Conservation (phyloP, 2,329 filamentous ascomycete species). For the Cadophora malorum region DNA sequence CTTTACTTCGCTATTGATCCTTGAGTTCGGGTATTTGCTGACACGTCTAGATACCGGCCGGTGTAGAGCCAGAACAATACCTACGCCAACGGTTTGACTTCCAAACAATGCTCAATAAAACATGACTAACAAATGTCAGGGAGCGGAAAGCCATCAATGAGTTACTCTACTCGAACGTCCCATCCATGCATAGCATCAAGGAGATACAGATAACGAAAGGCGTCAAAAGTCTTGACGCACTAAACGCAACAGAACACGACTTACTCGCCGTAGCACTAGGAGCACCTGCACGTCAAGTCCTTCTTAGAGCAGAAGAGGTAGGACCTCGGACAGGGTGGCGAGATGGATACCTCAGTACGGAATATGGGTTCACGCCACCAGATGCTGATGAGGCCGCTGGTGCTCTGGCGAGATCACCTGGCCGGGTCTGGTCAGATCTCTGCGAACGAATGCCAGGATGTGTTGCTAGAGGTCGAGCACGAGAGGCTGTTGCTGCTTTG, state of each 20-base stretch:
- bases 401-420: slow-evolving; percentile 54
- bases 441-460: slow-evolving; percentile 61
- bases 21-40: slow-evolving; percentile 20
- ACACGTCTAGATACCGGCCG: slow-evolving; percentile 50
- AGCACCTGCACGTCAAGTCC: slow-evolving; percentile 60
- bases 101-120: slow-evolving; percentile 18
- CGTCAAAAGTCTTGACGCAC: slow-evolving; percentile 54
- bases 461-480: slow-evolving; percentile 55
- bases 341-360: slow-evolving; percentile 58
- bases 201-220: slow-evolving; percentile 53
- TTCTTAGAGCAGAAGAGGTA: slow-evolving; percentile 59
- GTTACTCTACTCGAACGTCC: slow-evolving; percentile 38
- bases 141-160: slow-evolving; percentile 50
- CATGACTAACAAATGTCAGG: slow-evolving; percentile 37
- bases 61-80: slow-evolving; percentile 54
- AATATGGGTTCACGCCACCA: slow-evolving; percentile 58
- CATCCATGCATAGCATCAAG: slow-evolving; percentile 49
- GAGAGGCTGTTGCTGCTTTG: slow-evolving; percentile 56
- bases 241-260: slow-evolving; percentile 56
- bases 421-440: slow-evolving; percentile 61
- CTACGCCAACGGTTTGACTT: slow-evolving; percentile 50
- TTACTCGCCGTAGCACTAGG: slow-evolving; percentile 59
- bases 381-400: slow-evolving; percentile 57
- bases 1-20: not conserved
- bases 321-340: slow-evolving; percentile 58